phyloP scores from a whole-genome alignment of 345 rosid species.

The Eucalyptus polybractea region DNA sequence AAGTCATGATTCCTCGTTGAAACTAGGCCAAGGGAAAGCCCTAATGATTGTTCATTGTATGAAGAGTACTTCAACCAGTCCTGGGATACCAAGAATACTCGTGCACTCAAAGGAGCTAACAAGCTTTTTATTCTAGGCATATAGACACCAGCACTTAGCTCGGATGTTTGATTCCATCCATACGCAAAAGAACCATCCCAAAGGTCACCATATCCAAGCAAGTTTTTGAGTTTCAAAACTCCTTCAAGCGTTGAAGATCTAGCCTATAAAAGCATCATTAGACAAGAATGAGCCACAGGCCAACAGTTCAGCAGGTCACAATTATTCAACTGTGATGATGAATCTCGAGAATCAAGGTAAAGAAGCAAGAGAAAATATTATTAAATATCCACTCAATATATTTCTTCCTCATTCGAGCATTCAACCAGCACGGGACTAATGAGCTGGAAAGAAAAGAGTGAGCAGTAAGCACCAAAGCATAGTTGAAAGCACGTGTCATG shows the following conservation, averaged over 20 bases:
- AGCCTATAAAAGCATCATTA: constrained; percentile 36
- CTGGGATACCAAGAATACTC: constrained; percentile 67
- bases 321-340: not conserved
- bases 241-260: constrained; percentile 80
- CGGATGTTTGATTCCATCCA: constrained; percentile 75
- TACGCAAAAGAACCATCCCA: constrained; percentile 83
- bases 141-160: constrained; percentile 68
- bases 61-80: constrained; percentile 84
- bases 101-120: constrained; percentile 49
- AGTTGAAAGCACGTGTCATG: not conserved
- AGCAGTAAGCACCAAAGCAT: not conserved
- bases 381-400: not conserved
- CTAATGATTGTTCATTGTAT: constrained; percentile 66
- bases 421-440: not conserved
- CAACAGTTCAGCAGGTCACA: not conserved
- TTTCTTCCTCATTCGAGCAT: not conserved
- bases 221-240: constrained; percentile 62
- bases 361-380: not conserved
- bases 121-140: constrained; percentile 62
- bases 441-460: not conserved
- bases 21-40: constrained; percentile 74
- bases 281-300: not conserved
- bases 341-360: not conserved
- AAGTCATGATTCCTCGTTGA: constrained; percentile 63
- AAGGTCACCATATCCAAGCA: constrained; percentile 84